Evolutionary conservation across 768 basidiomycete genomes (phyloP).

Genomic region (Russula brevipes): DNA sequence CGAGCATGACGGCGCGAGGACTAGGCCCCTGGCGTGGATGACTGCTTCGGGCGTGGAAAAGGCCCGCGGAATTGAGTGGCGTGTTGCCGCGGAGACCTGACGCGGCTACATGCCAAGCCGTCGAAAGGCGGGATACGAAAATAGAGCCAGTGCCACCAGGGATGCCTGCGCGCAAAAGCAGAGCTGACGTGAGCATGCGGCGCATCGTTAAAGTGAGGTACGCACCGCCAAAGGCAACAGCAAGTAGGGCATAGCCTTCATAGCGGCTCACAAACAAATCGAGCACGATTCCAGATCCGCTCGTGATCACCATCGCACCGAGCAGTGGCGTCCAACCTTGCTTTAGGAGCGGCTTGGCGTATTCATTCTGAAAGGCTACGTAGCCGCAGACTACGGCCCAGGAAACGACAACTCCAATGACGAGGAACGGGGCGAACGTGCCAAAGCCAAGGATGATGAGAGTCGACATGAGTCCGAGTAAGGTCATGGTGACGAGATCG

Average conservation of each 20-base stretch:
- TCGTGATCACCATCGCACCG: constrained; percentile 83
- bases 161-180: constrained; percentile 46
- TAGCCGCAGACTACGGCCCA: constrained; percentile 46
- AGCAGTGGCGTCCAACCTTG: constrained; percentile 91
- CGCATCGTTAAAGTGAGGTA: background rate
- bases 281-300: constrained; percentile 85
- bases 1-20: constrained; percentile 53
- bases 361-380: constrained; percentile 57
- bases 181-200: background rate
- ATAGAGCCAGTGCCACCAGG: constrained; percentile 90
- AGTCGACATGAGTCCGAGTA: constrained; percentile 72
- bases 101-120: constrained; percentile 69
- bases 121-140: constrained; percentile 86
- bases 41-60: constrained; percentile 5
- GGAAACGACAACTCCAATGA: constrained; percentile 46
- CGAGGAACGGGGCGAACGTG: constrained; percentile 56
- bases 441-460: constrained; percentile 61
- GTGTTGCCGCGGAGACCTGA: constrained; percentile 24
- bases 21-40: constrained; percentile 30
- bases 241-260: constrained; percentile 81
- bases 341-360: constrained; percentile 65
- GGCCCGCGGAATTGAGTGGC: constrained; percentile 14
- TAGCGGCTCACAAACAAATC: constrained; percentile 85
- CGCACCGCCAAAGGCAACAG: constrained; percentile 81
- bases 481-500: constrained; percentile 83